Evolutionary conservation across 2,329 filamentous ascomycete genomes (phyloP).

Genomic region (Fusarium solani-melongenae): DNA sequence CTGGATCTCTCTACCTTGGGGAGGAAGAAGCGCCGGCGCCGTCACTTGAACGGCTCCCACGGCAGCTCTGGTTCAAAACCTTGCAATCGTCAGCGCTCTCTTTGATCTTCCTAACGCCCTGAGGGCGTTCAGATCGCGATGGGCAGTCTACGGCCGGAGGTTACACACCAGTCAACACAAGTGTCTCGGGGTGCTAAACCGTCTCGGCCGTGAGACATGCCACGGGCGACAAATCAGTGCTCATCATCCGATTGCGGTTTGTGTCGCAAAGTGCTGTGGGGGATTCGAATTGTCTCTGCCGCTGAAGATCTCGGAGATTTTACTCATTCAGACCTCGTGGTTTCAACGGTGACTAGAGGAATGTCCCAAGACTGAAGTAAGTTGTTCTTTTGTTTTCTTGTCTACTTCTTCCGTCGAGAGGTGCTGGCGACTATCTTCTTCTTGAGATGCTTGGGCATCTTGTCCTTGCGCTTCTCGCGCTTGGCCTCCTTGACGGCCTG

Average conservation of each 20-base stretch:
- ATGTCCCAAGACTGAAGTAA: not conserved
- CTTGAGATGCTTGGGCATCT: slow-evolving; percentile 97
- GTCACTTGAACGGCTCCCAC: slow-evolving; percentile 23
- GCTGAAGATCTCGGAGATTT: not conserved
- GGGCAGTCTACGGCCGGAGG: slow-evolving; percentile 26
- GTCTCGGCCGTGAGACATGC: slow-evolving; percentile 22
- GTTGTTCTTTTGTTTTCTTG: not conserved
- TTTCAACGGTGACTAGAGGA: slow-evolving; percentile 8
- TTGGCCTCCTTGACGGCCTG: slow-evolving; percentile 94
- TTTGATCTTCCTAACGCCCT: slow-evolving; percentile 65
- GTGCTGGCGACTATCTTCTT: slow-evolving; percentile 80
- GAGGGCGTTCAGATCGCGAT: slow-evolving; percentile 53
- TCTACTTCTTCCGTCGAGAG: slow-evolving; percentile 71
- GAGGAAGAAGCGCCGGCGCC: not conserved
- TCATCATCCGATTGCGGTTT: slow-evolving; percentile 60
- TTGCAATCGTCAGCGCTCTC: slow-evolving; percentile 55
- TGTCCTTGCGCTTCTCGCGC: slow-evolving; percentile 90
- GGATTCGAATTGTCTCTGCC: slow-evolving; percentile 3
- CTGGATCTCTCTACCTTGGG: not conserved
- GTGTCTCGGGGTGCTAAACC: slow-evolving; percentile 42
- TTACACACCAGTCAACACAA: slow-evolving; percentile 16
- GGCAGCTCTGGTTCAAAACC: not conserved
- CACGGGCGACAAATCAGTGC: slow-evolving; percentile 49
- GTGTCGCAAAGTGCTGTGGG: not conserved
- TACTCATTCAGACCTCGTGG: slow-evolving; percentile 7